Evolutionary conservation across 1,139 yeast genomes (phyloP).

Genomic region (Kodamaea sp.): DNA sequence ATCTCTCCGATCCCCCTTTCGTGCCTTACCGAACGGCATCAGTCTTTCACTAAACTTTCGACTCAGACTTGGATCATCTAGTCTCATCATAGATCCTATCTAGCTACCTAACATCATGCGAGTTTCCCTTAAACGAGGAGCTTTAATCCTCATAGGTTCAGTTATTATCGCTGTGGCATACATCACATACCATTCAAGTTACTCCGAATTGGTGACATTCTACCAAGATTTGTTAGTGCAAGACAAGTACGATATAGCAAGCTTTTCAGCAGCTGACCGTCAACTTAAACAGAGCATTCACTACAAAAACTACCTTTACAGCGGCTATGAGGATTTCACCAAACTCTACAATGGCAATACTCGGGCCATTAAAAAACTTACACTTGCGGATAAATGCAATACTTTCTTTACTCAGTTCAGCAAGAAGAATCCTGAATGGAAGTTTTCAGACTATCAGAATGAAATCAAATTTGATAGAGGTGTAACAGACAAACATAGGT

Average conservation of each 20-base stretch:
- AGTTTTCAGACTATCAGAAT: conserved; percentile 17
- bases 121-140: no score
- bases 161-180: no score
- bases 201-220: neutral
- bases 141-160: no score
- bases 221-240: conserved; percentile 4
- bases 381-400: conserved; percentile 29
- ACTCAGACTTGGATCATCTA: no score
- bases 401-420: conserved; percentile 29
- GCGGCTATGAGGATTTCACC: conserved; percentile 25
- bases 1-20: no score
- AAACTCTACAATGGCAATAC: conserved; percentile 13
- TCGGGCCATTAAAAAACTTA: conserved; percentile 14
- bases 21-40: no score
- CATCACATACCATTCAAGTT: conserved; percentile 1
- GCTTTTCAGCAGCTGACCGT: conserved; percentile 18
- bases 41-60: no score
- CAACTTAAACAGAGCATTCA: conserved; percentile 26
- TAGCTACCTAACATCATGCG: no score
- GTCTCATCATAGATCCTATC: no score
- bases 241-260: conserved; percentile 14
- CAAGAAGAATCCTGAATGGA: conserved; percentile 27
- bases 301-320: conserved; percentile 31
- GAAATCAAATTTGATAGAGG: conserved; percentile 29
- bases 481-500: conserved; percentile 24